Evolutionary conservation across 73 alveolate genomes (phyloP).

Genomic region (Vitrella brassicaformis): DNA sequence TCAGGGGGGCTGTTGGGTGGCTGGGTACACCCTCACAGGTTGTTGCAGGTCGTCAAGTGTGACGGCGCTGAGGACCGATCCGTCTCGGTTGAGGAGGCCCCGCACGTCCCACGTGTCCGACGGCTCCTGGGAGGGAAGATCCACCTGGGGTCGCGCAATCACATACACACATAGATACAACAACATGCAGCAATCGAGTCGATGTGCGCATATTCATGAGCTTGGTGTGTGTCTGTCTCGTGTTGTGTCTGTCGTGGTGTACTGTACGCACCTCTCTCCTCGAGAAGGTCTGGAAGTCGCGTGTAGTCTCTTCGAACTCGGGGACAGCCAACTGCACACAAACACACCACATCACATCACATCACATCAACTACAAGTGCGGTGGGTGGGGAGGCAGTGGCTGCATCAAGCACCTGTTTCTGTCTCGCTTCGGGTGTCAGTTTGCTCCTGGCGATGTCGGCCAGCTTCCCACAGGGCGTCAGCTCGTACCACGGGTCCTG

Average conservation of each 20-base stretch:
- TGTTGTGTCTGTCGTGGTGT: no score
- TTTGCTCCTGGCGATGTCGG: not conserved
- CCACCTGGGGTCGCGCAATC: constrained; percentile 8
- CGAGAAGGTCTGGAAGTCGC: not conserved
- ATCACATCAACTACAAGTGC: no score
- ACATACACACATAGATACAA: not conserved
- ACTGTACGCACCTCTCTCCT: not conserved
- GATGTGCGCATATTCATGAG: no score
- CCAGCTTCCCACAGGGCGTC: not conserved
- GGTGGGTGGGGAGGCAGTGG: no score
- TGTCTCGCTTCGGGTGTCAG: not conserved
- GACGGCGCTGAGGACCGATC: constrained; percentile 22
- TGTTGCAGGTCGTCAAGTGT: not conserved
- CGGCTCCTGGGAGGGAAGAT: constrained; percentile 13
- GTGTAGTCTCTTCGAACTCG: not conserved
- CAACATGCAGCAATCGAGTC: no score
- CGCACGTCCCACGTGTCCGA: not conserved
- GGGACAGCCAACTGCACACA: not conserved
- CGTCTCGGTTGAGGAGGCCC: constrained; percentile 20
- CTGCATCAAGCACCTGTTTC: no score
- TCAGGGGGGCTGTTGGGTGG: no score
- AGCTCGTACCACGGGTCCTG: not conserved
- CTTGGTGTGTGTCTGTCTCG: no score
- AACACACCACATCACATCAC: no score
- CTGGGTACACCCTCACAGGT: no score